A percentile compares a stretch with the other conserved stretches of the same genome.
These are phyloP conservation scores for Fusarium abutilonis DNA, from an alignment of 2,329 filamentous ascomycete species.

Conservation along the genomic window DNA sequence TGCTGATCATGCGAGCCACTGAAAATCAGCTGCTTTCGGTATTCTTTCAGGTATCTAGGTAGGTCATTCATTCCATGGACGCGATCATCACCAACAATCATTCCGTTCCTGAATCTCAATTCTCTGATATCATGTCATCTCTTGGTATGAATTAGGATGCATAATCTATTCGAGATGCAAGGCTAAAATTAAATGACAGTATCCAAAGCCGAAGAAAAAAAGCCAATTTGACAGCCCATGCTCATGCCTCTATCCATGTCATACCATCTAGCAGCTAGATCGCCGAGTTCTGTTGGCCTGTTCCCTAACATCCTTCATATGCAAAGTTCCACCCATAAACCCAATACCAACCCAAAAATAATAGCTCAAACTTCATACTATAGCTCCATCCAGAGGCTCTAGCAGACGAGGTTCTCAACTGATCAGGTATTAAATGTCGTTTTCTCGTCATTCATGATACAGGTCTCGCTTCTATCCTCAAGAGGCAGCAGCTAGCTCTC, in stretches of 20 bases:
- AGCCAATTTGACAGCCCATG: slow-evolving; percentile 8
- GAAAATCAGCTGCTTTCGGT: slow-evolving; percentile 20
- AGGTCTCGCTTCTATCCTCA: slow-evolving; percentile 11
- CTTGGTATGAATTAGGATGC: background rate
- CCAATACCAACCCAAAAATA: slow-evolving; percentile 15
- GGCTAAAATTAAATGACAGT: slow-evolving; percentile 14
- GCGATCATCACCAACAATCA: slow-evolving; percentile 14
- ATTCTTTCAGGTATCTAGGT: background rate
- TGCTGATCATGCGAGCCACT: slow-evolving; percentile 11
- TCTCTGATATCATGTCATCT: slow-evolving; percentile 14
- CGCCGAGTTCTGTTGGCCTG: slow-evolving; percentile 36
- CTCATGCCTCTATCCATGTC: slow-evolving; percentile 22
- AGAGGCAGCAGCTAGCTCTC: slow-evolving; percentile 40
- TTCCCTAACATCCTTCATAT: slow-evolving; percentile 15
- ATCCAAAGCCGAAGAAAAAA: slow-evolving; percentile 5
- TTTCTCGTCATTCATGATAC: slow-evolving; percentile 17
- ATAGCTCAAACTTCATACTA: background rate
- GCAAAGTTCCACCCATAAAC: slow-evolving; percentile 5
- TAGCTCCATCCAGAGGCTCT: slow-evolving; percentile 18
- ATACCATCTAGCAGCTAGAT: slow-evolving; percentile 12
- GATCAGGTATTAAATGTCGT: slow-evolving; percentile 18
- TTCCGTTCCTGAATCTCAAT: slow-evolving; percentile 16
- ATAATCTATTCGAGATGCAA: slow-evolving; percentile 11
- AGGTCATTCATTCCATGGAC: slow-evolving; percentile 20
- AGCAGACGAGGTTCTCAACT: background rate